Evolutionary conservation across 2,329 filamentous ascomycete genomes (phyloP).

Genomic region (Diaporthe humulicola): DNA sequence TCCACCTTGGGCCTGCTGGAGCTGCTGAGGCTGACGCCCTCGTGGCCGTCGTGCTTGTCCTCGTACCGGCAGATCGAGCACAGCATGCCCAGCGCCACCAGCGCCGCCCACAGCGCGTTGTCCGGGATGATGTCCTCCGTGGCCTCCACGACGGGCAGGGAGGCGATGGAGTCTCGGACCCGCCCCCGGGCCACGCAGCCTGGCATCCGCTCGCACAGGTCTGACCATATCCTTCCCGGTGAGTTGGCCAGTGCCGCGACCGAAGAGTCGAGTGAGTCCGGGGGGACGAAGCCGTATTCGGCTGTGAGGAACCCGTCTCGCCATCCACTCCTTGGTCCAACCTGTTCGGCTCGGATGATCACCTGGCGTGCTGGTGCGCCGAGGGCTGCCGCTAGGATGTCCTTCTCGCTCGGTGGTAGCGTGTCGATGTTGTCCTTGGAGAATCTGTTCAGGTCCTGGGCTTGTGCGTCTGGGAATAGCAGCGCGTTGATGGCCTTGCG

Average conservation of each 20-base stretch:
- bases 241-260: conserved; percentile 59
- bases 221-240: conserved; percentile 66
- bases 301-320: conserved; percentile 65
- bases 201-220: conserved; percentile 66
- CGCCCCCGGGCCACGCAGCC: conserved; percentile 63
- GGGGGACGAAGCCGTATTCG: conserved; percentile 65
- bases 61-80: conserved; percentile 68
- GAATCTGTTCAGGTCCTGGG: conserved; percentile 54
- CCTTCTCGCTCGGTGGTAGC: conserved; percentile 61
- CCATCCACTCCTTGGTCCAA: conserved; percentile 65
- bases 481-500: conserved; percentile 62
- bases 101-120: conserved; percentile 64
- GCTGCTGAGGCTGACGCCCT: conserved; percentile 57
- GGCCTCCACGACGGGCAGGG: conserved; percentile 62
- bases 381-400: conserved; percentile 64
- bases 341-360: conserved; percentile 64
- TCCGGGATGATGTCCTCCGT: conserved; percentile 64
- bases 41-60: conserved; percentile 64
- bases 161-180: conserved; percentile 63
- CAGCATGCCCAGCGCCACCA: conserved; percentile 65
- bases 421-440: conserved; percentile 59
- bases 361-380: conserved; percentile 68
- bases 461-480: conserved; percentile 58
- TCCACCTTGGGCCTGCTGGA: conserved; percentile 53
- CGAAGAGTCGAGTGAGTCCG: conserved; percentile 63